phyloP scores from a whole-genome alignment of 2,329 filamentous ascomycete species.

The Onygena corvina region DNA sequence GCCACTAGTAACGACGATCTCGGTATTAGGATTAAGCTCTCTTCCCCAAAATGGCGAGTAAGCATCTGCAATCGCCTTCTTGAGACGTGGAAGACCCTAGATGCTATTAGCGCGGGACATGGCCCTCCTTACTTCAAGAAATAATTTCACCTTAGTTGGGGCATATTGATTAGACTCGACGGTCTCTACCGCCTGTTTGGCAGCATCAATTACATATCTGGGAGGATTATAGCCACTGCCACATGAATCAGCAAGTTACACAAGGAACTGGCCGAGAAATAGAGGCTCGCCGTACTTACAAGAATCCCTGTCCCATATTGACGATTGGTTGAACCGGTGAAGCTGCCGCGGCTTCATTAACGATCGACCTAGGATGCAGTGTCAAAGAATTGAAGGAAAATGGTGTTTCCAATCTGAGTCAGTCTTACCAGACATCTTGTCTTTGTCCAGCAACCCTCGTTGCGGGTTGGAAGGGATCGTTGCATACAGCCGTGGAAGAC shows the following conservation, averaged over 20 bases:
- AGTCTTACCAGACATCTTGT: slow-evolving; percentile 39
- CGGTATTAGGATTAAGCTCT: slow-evolving; percentile 71
- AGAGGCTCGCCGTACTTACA: slow-evolving; percentile 28
- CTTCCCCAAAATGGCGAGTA: slow-evolving; percentile 85
- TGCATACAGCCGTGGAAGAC: slow-evolving; percentile 28
- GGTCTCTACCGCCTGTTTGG: slow-evolving; percentile 73
- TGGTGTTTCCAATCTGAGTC: slow-evolving; percentile 4
- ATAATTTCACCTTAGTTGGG: slow-evolving; percentile 56
- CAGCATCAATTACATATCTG: slow-evolving; percentile 77
- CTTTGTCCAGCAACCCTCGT: slow-evolving; percentile 39
- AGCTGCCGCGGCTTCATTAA: slow-evolving; percentile 54
- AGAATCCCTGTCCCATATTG: slow-evolving; percentile 56
- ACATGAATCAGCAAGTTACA: not conserved
- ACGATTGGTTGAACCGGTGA: slow-evolving; percentile 54
- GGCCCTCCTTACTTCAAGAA: not conserved
- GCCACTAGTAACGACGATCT: slow-evolving; percentile 81
- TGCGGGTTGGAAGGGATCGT: slow-evolving; percentile 37
- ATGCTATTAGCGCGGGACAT: not conserved
- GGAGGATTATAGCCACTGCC: slow-evolving; percentile 77
- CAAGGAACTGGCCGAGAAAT: not conserved
- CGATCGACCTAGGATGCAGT: slow-evolving; percentile 44
- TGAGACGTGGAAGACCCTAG: slow-evolving; percentile 70
- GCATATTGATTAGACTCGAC: slow-evolving; percentile 99
- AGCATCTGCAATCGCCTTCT: slow-evolving; percentile 82
- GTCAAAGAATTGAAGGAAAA: not conserved